Percentiles rank a stretch among this genome's conserved stretches.
Evolutionary conservation across 257 asterid species (phyloP).

Genomic region (Solanum okadae): DNA sequence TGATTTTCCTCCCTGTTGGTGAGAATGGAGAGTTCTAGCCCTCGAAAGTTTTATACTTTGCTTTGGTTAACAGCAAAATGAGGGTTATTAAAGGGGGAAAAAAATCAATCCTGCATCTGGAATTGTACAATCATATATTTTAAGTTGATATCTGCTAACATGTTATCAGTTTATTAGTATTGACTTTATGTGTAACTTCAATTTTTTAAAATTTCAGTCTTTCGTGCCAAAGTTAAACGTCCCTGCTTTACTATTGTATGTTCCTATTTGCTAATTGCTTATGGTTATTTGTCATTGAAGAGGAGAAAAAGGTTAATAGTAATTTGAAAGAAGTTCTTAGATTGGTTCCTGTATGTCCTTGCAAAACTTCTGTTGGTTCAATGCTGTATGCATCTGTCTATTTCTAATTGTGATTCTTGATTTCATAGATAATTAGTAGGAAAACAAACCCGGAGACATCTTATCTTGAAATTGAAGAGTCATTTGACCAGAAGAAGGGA

Average conservation of each 20-base stretch:
- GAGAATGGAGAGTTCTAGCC: background rate
- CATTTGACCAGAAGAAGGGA: constrained; percentile 45
- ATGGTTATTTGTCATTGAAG: background rate
- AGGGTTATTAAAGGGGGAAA: background rate
- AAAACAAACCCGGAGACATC: constrained; percentile 69
- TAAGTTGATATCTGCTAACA: background rate
- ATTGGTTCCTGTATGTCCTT: background rate
- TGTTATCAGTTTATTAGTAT: background rate
- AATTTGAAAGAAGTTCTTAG: background rate
- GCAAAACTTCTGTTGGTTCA: background rate
- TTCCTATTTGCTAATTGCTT: background rate
- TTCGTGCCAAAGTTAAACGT: background rate
- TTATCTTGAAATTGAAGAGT: constrained; percentile 72
- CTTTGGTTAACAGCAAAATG: background rate
- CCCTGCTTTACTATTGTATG: background rate
- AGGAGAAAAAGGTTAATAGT: background rate
- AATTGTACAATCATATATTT: background rate
- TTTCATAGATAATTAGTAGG: constrained; percentile 66
- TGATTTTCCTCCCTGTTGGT: background rate
- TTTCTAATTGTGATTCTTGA: constrained; percentile 6
- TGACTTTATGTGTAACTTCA: background rate
- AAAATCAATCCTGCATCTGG: background rate
- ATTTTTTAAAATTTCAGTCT: background rate
- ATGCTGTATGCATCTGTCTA: background rate
- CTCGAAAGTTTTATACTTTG: background rate